Evolutionary conservation across 768 basidiomycete species (phyloP).

Genomic region (Rhodotorula paludigena): DNA sequence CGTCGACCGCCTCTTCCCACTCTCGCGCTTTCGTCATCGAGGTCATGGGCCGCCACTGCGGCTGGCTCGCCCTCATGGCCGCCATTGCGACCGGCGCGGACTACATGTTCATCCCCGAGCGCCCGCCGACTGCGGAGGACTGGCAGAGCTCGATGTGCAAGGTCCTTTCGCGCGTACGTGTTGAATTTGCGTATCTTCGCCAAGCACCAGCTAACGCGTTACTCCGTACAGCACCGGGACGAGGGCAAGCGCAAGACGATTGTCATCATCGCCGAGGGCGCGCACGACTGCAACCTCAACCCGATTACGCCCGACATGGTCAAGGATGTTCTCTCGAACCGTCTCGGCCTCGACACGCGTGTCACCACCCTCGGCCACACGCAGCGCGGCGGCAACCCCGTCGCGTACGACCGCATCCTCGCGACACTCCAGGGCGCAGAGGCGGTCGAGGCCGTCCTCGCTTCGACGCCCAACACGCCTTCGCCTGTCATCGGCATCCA

Average conservation of each 20-base stretch:
- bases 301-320: slow-evolving; percentile 89
- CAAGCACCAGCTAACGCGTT: neutral
- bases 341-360: slow-evolving; percentile 85
- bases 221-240: slow-evolving; percentile 64
- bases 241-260: slow-evolving; percentile 96
- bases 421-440: slow-evolving; percentile 95
- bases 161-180: slow-evolving; percentile 68
- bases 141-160: slow-evolving; percentile 94
- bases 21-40: slow-evolving; percentile 96
- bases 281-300: slow-evolving; percentile 76
- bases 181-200: neutral
- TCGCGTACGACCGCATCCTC: slow-evolving; percentile 85
- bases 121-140: slow-evolving; percentile 66
- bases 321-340: slow-evolving; percentile 78
- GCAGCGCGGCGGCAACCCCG: slow-evolving; percentile 89
- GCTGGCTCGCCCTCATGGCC: slow-evolving; percentile 93
- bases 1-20: slow-evolving; percentile 90
- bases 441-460: slow-evolving; percentile 80
- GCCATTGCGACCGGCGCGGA: slow-evolving; percentile 91
- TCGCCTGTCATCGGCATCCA: slow-evolving; percentile 95
- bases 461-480: slow-evolving; percentile 79
- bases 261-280: slow-evolving; percentile 96
- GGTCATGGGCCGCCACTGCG: slow-evolving; percentile 99
- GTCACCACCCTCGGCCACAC: slow-evolving; percentile 97
- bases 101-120: slow-evolving; percentile 95